These are phyloP conservation scores for Stephania cephalantha DNA, from an alignment of 164 flowering plant genomes.

Conservation along the genomic window DNA sequence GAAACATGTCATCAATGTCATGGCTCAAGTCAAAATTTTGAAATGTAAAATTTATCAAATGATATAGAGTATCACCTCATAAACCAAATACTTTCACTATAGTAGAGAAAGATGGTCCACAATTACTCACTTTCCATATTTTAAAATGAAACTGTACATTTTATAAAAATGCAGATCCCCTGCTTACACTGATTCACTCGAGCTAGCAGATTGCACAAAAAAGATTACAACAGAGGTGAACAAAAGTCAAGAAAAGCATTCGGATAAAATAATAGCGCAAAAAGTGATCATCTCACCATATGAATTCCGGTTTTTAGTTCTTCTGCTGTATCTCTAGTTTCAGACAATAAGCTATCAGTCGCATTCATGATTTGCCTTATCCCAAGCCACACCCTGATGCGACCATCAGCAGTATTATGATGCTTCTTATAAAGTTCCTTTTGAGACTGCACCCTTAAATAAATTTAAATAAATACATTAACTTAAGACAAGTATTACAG, in stretches of 20 bases:
- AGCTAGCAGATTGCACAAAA: too few species aligned
- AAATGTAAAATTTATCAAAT: not conserved
- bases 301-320: conserved; percentile 82
- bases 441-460: conserved; percentile 49
- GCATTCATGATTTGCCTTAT: conserved; percentile 89
- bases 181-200: too few species aligned
- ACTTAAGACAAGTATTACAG: not conserved
- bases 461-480: conserved; percentile 7
- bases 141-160: too few species aligned
- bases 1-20: not conserved
- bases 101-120: not conserved
- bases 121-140: not conserved
- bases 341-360: conserved; percentile 57
- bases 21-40: not conserved
- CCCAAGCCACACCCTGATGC: conserved; percentile 84
- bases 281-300: conserved; percentile 45
- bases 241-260: not conserved
- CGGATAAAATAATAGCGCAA: not conserved
- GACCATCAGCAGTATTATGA: conserved; percentile 77
- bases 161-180: too few species aligned
- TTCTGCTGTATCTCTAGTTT: conserved; percentile 62
- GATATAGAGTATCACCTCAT: not conserved
- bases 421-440: conserved; percentile 62
- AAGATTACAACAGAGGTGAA: too few species aligned
- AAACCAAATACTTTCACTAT: not conserved